Base-by-base conservation (phyloP, 2,329 filamentous ascomycete genomes). In the Colletotrichum sidae region DNA sequence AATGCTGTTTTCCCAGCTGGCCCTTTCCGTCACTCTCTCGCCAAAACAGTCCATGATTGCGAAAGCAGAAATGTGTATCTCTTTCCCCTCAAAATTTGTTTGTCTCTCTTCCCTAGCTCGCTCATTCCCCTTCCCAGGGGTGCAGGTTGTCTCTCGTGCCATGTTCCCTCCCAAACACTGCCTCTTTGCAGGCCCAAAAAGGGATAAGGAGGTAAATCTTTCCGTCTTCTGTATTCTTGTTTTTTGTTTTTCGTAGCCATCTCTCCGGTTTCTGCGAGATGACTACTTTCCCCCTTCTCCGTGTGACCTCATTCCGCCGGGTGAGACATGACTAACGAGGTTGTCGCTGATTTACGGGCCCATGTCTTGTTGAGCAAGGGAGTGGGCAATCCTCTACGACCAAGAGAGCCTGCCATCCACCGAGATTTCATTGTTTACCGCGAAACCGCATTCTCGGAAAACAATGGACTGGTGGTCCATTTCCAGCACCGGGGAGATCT, bases 11-110 rank as follows among this genome's bases (percentile, higher is more conserved):
- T 25, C 25, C 25, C 3, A 25, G 25, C 25, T 25, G 25, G 25
- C 25, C 25, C 25, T 25, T 25, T 25, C 25, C 25, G 25, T 25
- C 25, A 25, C 25, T 25, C 25, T 25, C 25, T 25, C 9, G 33
- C 57, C 9, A 53, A 57, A 65, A 41, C 46, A 38, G 58, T 42
- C 47, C 49, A 57, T 44, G 41, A 49, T 62, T 65, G 63, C 52
- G 63, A 62, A 33, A 65, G 50, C 51, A 25, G 17, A 61, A 54
- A 56, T 38, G 25, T 46, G 39, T 56, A 17, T 49, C 4, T 25
- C 25, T 17, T 49, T 49, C 37, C 34, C 50, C 50, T 39, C n/a
- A 37, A n/a, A 34, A 33, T 41, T 37, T 49, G n/a, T 47, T 63
- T 63, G 55, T 55, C 12, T 44, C 17, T 55, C 12, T 37, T 15